Percentiles rank a stretch among this genome's conserved stretches.
These are phyloP conservation scores for Magnusiomyces ingens DNA, from an alignment of 1,139 yeast species.

Conservation along the genomic window DNA sequence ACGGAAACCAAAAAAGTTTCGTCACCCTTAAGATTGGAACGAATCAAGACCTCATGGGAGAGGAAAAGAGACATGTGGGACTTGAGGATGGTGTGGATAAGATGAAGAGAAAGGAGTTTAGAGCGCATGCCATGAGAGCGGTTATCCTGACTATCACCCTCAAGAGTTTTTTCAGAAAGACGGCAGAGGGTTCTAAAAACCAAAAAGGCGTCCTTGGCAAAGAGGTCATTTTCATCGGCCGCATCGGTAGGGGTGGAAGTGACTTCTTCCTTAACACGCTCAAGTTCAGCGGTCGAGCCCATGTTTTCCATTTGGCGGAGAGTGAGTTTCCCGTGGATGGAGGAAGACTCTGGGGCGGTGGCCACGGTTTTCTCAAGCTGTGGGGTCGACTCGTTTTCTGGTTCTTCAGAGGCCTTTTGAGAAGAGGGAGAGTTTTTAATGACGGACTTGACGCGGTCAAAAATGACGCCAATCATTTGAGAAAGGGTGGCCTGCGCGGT, in stretches of 20 bases:
- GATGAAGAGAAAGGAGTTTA: conserved; percentile 78
- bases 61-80: conserved; percentile 81
- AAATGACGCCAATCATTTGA: conserved; percentile 80
- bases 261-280: conserved; percentile 23
- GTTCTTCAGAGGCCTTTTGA: neutral
- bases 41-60: conserved; percentile 54
- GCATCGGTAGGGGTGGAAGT: conserved; percentile 23
- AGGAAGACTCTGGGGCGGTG: conserved; percentile 6
- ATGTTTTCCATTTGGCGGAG: conserved; percentile 22
- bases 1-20: conserved; percentile 71
- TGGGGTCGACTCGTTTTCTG: neutral
- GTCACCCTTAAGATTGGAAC: conserved; percentile 51
- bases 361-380: neutral
- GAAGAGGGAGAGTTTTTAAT: conserved; percentile 12
- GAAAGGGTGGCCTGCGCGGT: conserved; percentile 94
- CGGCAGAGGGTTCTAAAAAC: conserved; percentile 93
- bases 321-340: conserved; percentile 18
- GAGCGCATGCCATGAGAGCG: conserved; percentile 89
- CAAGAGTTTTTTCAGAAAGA: conserved; percentile 74
- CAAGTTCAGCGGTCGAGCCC: conserved; percentile 18
- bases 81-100: conserved; percentile 77
- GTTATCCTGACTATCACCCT: conserved; percentile 68
- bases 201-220: conserved; percentile 84
- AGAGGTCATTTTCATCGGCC: conserved; percentile 53
- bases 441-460: conserved; percentile 54